Percentiles rank a stretch among this genome's conserved stretches.
Conservation (phyloP, 2,329 filamentous ascomycete genomes). For the Fusarium sp. region DNA sequence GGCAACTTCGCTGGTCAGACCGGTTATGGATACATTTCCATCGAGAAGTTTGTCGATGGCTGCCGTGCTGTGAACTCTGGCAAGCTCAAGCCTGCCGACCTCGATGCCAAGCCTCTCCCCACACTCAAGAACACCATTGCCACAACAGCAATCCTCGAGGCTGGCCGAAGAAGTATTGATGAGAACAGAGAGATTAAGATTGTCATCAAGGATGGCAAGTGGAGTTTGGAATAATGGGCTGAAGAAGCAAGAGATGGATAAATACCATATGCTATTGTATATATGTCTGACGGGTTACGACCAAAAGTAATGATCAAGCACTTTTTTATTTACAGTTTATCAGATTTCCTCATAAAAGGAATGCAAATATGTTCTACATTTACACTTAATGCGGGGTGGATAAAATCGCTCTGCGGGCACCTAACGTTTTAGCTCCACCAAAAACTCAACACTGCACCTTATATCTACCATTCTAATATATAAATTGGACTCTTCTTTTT, state of each 20-base stretch:
- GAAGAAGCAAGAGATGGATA: background rate
- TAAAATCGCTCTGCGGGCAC: conserved; percentile 18
- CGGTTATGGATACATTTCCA: conserved; percentile 92
- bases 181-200: conserved; percentile 84
- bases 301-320: conserved; percentile 33
- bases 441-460: conserved; percentile 29
- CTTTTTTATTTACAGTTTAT: background rate
- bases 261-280: conserved; percentile 19
- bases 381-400: conserved; percentile 27
- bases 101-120: conserved; percentile 84
- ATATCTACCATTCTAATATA: background rate
- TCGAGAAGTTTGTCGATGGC: conserved; percentile 95
- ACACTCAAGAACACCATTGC: conserved; percentile 91
- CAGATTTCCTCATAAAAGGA: background rate
- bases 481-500: background rate
- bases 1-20: conserved; percentile 93
- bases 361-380: conserved; percentile 2
- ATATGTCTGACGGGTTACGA: conserved; percentile 28
- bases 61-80: conserved; percentile 83
- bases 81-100: conserved; percentile 75
- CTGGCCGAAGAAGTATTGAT: conserved; percentile 85
- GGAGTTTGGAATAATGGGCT: conserved; percentile 68
- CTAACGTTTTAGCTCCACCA: conserved; percentile 33
- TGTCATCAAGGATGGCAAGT: conserved; percentile 70
- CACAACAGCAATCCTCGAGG: conserved; percentile 91